A percentile compares a stretch with the other conserved stretches of the same genome.
Conservation (phyloP, 441 rosid genomes). For the Geranium incanum region DNA sequence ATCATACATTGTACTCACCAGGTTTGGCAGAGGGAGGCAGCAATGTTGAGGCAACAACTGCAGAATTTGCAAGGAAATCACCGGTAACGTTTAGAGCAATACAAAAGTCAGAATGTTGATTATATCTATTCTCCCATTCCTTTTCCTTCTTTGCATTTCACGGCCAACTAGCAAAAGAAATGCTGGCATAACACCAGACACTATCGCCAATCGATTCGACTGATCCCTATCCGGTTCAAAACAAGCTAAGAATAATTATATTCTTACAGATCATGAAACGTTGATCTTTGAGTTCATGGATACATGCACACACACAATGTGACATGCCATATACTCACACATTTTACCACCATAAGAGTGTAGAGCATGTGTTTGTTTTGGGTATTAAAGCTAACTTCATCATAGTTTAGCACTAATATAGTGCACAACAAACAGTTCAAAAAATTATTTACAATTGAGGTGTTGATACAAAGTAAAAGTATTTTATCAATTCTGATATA, state of each 20-base stretch:
- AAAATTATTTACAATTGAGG: background rate
- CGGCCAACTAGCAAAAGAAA: background rate
- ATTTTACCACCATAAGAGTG: background rate
- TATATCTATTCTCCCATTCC: background rate
- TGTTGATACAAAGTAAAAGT: background rate
- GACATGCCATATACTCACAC: background rate
- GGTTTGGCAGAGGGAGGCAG: constrained; percentile 90
- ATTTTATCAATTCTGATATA: background rate
- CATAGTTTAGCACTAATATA: background rate
- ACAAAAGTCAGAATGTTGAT: too few relatives aligned
- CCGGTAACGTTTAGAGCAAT: constrained; percentile 35
- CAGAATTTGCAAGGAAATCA: constrained; percentile 74
- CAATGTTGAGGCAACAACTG: constrained; percentile 65
- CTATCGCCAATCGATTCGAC: too few relatives aligned
- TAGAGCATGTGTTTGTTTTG: background rate
- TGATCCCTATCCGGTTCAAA: background rate
- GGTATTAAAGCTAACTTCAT: background rate
- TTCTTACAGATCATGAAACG: background rate
- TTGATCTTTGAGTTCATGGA: background rate
- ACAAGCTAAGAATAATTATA: background rate
- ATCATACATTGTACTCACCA: constrained; percentile 26
- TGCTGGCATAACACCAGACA: too few relatives aligned
- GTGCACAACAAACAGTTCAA: background rate
- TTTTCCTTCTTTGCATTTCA: background rate
- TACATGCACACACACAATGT: background rate